phyloP scores from a whole-genome alignment of 495 filamentous ascomycete genomes.

The Trichoderma erinaceum region DNA sequence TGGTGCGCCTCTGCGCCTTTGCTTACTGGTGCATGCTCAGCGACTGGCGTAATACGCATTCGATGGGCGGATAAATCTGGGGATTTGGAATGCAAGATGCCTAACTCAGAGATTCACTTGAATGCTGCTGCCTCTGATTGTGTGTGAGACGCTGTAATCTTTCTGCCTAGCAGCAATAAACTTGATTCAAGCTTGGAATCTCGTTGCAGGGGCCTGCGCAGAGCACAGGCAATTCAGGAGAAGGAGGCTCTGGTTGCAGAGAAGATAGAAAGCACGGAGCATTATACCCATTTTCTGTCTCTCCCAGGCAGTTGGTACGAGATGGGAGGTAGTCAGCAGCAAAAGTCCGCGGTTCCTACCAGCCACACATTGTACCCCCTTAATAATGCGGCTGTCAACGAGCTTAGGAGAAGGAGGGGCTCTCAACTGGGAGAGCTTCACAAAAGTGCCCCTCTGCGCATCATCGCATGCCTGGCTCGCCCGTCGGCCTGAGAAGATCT shows the following conservation, averaged over 20 bases:
- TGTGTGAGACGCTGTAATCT: not conserved
- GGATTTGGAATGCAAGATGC: conserved; percentile 9
- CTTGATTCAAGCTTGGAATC: not conserved
- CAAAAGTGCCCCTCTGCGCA: conserved; percentile 2
- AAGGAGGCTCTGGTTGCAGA: not conserved
- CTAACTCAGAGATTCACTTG: not conserved
- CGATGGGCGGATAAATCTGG: not conserved
- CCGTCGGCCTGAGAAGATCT: too few species aligned
- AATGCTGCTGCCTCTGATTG: not conserved
- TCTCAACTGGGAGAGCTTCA: not conserved
- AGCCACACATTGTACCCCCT: conserved; percentile 12
- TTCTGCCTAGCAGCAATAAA: not conserved
- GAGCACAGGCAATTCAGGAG: not conserved
- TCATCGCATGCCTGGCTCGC: not conserved
- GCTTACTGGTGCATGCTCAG: not conserved
- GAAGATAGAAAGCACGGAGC: not conserved
- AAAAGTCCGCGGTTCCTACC: not conserved
- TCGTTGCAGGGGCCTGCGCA: not conserved
- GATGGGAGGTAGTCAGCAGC: not conserved
- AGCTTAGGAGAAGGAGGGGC: not conserved
- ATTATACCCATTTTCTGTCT: not conserved
- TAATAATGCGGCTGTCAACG: not conserved
- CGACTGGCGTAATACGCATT: not conserved
- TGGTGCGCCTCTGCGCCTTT: not conserved
- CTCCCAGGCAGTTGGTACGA: not conserved